Base-by-base conservation (phyloP, 2,329 filamentous ascomycete species). In the Talaromyces islandicus region DNA sequence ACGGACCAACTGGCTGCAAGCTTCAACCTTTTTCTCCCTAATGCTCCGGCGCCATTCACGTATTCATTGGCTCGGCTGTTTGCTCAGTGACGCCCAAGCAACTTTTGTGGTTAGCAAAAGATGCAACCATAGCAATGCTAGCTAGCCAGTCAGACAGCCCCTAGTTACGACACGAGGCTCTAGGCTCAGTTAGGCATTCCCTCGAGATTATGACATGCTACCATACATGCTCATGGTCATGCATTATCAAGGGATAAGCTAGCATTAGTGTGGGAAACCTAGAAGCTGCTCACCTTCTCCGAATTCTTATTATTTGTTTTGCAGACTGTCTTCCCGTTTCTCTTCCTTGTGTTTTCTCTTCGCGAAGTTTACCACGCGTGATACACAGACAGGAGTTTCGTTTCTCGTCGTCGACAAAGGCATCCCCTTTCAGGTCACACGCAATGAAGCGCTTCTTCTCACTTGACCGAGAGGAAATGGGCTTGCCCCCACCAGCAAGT, bases 381-480 rank as follows among this genome's bases (percentile, higher is more conserved):
- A 21, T 21, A 19, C 17, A 9, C 19, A n/a, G 41, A 19, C 7
- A 51, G 21, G 24, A 51, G 24, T 7, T 24, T 25, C 21, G 7
- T 51, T 27, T 4, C 24, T 25, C 24, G 12, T 51, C 48, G 41
- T 46, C 41, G 41, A 19, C 41, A 21, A 46, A 46, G 17, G 41
- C 1, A 5, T 11, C 21, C 17, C n/a, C n/a, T 7, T 21, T 46
- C 12, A 19, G 48, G 11, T 7, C 48, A 51, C 48, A 25, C 48
- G 21, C 38, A 12, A 60, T 57, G 55, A 57, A 41, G 29, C 54
- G 59, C 4, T 27, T 60, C 32, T 60, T 60, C 55, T 60, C 59
- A 43, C 35, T 60, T 14, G 59, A 57, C 30, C 54, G 48, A 41
- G 59, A 60, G 50, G 59, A 60, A 41, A 57, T 57, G 50, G 59